Conservation (phyloP, 1,139 yeast species). For the Magnusiomyces ingens region DNA sequence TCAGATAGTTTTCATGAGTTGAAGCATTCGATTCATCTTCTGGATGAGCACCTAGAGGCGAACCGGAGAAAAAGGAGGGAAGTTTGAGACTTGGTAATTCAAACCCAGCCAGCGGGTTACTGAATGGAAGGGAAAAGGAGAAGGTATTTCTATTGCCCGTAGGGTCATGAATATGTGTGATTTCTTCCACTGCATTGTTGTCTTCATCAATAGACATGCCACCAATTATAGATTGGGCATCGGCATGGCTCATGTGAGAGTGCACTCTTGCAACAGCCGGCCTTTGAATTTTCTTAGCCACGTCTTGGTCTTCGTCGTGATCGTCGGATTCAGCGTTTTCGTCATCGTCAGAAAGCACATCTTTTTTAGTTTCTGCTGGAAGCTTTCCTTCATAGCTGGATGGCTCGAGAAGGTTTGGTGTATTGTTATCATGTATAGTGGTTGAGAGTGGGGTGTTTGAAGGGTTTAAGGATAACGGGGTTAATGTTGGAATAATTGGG, state of each 20-base stretch:
- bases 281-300: not conserved
- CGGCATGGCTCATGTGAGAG: constrained; percentile 19
- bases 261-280: constrained; percentile 2
- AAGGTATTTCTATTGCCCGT: constrained; percentile 23
- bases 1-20: not conserved
- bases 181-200: constrained; percentile 7
- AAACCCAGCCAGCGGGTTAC: constrained; percentile 26
- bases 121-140: constrained; percentile 30
- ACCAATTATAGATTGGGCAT: constrained; percentile 30
- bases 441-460: not conserved
- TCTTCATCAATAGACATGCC: constrained; percentile 18
- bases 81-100: constrained; percentile 20
- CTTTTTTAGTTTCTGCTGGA: not conserved
- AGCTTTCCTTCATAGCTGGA: not conserved
- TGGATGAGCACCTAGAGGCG: not conserved
- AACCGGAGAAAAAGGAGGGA: constrained; percentile 19
- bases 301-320: not conserved
- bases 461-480: not conserved
- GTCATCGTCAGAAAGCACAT: constrained; percentile 9
- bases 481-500: not conserved
- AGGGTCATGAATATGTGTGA: not conserved
- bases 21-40: not conserved
- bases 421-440: not conserved
- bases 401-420: not conserved
- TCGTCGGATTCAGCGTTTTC: constrained; percentile 11